These are phyloP conservation scores for Immersiella caudata DNA, from an alignment of 495 filamentous ascomycete species.

Conservation along the genomic window DNA sequence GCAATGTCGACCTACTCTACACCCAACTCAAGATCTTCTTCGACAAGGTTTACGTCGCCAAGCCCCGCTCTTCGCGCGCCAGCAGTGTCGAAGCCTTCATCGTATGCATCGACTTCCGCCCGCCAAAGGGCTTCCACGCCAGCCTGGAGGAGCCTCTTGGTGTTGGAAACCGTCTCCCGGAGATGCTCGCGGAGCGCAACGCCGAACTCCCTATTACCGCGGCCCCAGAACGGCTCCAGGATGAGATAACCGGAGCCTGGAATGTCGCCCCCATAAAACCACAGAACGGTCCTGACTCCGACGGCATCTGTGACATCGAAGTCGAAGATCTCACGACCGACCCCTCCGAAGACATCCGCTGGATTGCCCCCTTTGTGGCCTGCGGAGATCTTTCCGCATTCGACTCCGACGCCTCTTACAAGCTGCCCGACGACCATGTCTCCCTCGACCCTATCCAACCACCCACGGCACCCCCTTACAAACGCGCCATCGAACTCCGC, in stretches of 20 bases:
- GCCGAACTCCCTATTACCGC: conserved; percentile 45
- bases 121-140: conserved; percentile 62
- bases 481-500: conserved; percentile 82
- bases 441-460: conserved; percentile 93
- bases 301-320: conserved; percentile 67
- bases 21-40: conserved; percentile 92
- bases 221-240: conserved; percentile 41
- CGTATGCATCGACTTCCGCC: conserved; percentile 84
- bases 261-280: conserved; percentile 23
- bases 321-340: conserved; percentile 49
- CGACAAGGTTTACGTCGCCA: conserved; percentile 82
- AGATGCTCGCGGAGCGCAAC: conserved; percentile 42
- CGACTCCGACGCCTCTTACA: conserved; percentile 93
- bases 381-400: conserved; percentile 94
- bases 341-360: conserved; percentile 56
- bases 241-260: conserved; percentile 48
- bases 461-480: conserved; percentile 94
- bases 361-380: conserved; percentile 93
- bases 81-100: conserved; percentile 97
- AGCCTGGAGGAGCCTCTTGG: conserved; percentile 70
- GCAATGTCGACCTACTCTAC: conserved; percentile 90
- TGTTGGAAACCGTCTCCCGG: conserved; percentile 54
- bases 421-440: conserved; percentile 71
- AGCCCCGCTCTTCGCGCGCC: conserved; percentile 87
- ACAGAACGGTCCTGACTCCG: conserved; percentile 38